These are phyloP conservation scores for Aureobasidium subglaciale DNA, from an alignment of 2,329 filamentous ascomycete genomes.

Conservation along the genomic window DNA sequence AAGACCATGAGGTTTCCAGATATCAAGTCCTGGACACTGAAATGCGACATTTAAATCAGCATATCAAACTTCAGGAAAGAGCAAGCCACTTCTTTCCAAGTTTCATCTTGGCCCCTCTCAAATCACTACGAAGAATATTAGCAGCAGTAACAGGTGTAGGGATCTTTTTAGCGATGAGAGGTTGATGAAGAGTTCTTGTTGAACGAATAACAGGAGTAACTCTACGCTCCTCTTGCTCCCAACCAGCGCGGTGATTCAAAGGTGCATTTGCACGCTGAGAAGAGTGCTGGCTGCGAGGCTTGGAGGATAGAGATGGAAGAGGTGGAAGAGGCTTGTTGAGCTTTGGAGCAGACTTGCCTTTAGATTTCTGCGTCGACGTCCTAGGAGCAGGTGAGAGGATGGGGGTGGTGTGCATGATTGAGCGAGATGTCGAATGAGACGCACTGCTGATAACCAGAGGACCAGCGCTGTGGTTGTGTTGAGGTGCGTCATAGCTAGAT, in stretches of 20 bases:
- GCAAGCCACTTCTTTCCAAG: no score
- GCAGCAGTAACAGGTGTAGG: not conserved
- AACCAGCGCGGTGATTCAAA: not conserved
- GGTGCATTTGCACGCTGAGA: not conserved
- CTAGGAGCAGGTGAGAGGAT: not conserved
- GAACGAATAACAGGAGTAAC: no score
- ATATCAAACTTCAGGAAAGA: no score
- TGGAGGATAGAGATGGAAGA: not conserved
- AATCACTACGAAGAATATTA: not conserved
- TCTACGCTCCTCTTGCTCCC: not conserved
- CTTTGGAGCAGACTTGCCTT: not conserved
- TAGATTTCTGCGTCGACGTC: no score
- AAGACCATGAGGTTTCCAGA: no score
- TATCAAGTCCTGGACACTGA: no score
- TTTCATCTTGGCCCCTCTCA: not conserved
- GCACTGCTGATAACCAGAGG: not conserved
- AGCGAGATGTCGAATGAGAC: not conserved
- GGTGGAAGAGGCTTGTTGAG: not conserved
- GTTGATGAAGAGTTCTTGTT: no score
- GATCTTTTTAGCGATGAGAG: not conserved
- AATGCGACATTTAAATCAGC: no score
- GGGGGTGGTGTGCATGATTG: not conserved
- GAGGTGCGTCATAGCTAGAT: not conserved
- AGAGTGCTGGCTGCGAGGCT: not conserved
- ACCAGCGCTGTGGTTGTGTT: not conserved